Percentiles rank a stretch among this genome's conserved stretches.
These are phyloP conservation scores for Fusarium abutilonis DNA, from an alignment of 2,329 filamentous ascomycete species.

Conservation along the genomic window DNA sequence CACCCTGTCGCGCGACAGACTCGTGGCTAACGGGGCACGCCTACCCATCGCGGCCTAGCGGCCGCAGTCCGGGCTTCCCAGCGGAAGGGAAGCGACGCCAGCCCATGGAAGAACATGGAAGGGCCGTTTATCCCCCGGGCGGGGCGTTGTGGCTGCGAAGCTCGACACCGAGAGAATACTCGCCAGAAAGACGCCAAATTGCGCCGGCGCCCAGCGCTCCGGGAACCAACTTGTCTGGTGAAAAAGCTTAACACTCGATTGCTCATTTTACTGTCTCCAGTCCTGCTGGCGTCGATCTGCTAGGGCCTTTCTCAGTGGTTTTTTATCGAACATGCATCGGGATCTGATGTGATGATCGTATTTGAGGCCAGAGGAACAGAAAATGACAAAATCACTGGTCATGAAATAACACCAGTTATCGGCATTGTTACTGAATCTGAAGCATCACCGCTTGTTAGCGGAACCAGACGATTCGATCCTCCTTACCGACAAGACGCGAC, in stretches of 20 bases:
- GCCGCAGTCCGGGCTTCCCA: constrained; percentile 38
- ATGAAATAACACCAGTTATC: not conserved
- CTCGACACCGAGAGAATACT: constrained; percentile 23
- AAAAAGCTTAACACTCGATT: constrained; percentile 36
- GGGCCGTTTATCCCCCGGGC: constrained; percentile 26
- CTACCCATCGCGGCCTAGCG: constrained; percentile 42
- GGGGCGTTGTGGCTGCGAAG: constrained; percentile 29
- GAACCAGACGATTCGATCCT: constrained; percentile 7
- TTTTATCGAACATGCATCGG: constrained; percentile 30
- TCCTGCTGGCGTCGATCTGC: constrained; percentile 30
- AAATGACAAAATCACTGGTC: constrained; percentile 6
- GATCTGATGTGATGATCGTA: constrained; percentile 24
- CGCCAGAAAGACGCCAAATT: constrained; percentile 17
- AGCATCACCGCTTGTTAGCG: constrained; percentile 4
- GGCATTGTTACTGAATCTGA: constrained; percentile 6
- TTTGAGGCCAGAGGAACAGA: constrained; percentile 7
- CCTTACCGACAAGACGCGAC: constrained; percentile 15
- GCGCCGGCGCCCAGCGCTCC: constrained; percentile 36
- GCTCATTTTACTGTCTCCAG: constrained; percentile 40
- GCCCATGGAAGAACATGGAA: constrained; percentile 42
- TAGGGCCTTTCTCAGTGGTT: constrained; percentile 13
- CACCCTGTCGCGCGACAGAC: constrained; percentile 20
- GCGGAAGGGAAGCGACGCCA: constrained; percentile 42
- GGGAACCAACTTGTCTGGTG: constrained; percentile 29
- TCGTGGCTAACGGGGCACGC: constrained; percentile 38